Evolutionary conservation across 2,329 filamentous ascomycete species (phyloP).

Genomic region (Domatiomyces catenatus): DNA sequence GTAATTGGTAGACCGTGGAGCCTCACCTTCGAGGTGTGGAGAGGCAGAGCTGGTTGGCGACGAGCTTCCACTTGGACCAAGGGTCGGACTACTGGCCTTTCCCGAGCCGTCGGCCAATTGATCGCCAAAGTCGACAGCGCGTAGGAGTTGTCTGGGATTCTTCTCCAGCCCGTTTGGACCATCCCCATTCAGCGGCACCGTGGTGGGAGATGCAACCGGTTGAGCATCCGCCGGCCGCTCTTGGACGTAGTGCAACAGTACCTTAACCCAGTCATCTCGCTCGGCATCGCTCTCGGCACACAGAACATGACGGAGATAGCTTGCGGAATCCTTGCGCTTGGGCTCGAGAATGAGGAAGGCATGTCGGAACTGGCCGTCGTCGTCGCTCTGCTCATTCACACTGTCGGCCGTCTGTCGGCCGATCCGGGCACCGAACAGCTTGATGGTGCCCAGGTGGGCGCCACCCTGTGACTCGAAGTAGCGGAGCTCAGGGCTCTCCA

Average conservation of each 20-base stretch:
- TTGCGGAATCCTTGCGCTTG: constrained; percentile 85
- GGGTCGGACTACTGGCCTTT: background rate
- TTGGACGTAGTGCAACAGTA: constrained; percentile 78
- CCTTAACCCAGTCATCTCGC: constrained; percentile 85
- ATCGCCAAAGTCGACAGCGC: background rate
- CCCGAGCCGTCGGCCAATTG: background rate
- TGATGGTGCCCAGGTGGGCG: constrained; percentile 82
- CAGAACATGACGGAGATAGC: constrained; percentile 78
- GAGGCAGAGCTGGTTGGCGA: background rate
- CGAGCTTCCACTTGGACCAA: background rate
- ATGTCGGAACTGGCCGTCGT: constrained; percentile 89
- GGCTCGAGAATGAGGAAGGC: constrained; percentile 90
- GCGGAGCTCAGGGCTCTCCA: constrained; percentile 57
- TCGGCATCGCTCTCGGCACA: constrained; percentile 91
- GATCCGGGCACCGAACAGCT: constrained; percentile 78
- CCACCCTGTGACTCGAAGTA: constrained; percentile 90
- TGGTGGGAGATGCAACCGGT: constrained; percentile 49
- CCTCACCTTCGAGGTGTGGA: constrained; percentile 13
- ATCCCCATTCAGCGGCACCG: constrained; percentile 45
- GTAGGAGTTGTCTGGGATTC: background rate
- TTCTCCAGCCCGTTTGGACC: background rate
- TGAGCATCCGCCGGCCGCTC: constrained; percentile 51
- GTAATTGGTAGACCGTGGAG: constrained; percentile 25
- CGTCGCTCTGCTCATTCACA: constrained; percentile 46
- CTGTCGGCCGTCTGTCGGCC: constrained; percentile 52